Base-by-base conservation (phyloP, 108 stramenopile genomes). In the Aurantiochytrium sp. region DNA sequence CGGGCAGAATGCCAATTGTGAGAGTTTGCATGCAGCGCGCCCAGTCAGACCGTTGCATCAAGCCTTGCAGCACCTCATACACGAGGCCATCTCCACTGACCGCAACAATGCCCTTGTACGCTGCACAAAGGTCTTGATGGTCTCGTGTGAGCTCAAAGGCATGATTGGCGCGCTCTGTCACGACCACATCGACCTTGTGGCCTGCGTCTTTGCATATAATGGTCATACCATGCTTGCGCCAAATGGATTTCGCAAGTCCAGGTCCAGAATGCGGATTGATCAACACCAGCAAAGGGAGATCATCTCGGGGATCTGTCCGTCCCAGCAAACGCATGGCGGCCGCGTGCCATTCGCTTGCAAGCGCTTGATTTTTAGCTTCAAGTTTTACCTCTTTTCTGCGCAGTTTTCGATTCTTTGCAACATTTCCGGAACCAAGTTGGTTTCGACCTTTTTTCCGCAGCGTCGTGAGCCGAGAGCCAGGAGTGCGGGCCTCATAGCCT, bases 41-140 rank as follows among this genome's bases (percentile, higher is more conserved):
- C 76, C 76, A 83, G 76, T 83, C 76, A 25, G 45, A 16, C 14
- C 76, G 45, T 18, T 47, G 49, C 76, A 83, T 83, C 49, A 83
- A 21, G 51, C 76, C 76, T 83, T 83, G 76, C 19, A 83, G 49
- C 45, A 83, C 76, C 51, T 83, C 76, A 35, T 83, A 83, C 16
- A 83, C 49, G 45, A 83, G 51, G 19, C 76, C 76, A 35, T 83
- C 76, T 0, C 76, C 76, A 45, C 49, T 53, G 49, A 83, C 76
- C 14, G 49, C 49, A 28, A 83, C 76, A 83, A 83, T 83, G 28
- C 76, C 76, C 28, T 83, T 83, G 51, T 83, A 83, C 19, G n/a
- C 28, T 55, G 19, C 76, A 23, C 76, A 83, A 8, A 83, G 51
- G 23, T 83, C 49, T 47, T 12, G 43, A 45, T 28, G 28, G 4